phyloP scores from a whole-genome alignment of 345 rosid genomes.

The Rhodamnia rubescens region DNA sequence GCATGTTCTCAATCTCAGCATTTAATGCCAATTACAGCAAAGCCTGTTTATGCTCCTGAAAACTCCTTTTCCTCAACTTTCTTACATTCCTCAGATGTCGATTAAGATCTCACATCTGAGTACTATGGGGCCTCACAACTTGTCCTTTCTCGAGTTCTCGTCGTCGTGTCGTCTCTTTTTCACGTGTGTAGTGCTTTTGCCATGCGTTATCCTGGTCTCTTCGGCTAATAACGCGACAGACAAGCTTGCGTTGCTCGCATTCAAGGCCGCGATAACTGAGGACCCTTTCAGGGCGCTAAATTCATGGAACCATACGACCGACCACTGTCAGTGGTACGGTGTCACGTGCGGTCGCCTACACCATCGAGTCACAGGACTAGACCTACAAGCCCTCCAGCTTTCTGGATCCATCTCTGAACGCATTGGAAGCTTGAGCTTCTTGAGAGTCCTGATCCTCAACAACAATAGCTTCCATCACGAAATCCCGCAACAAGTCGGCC shows the following conservation, averaged over 20 bases:
- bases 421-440: background rate
- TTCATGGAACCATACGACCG: background rate
- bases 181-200: background rate
- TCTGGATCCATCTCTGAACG: background rate
- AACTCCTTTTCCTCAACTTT: too few relatives aligned
- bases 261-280: background rate
- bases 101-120: too few relatives aligned
- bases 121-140: too few relatives aligned
- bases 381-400: background rate
- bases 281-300: background rate
- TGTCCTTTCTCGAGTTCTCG: too few relatives aligned
- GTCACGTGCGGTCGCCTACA: background rate
- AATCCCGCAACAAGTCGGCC: slow-evolving; percentile 1
- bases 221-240: slow-evolving; percentile 1
- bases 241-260: background rate
- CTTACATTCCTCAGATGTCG: too few relatives aligned
- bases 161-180: too few relatives aligned
- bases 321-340: background rate
- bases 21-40: too few relatives aligned
- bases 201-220: slow-evolving; percentile 1
- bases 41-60: too few relatives aligned
- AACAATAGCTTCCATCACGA: background rate
- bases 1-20: too few relatives aligned
- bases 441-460: background rate
- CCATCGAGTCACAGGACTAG: background rate